Evolutionary conservation across 257 asterid species (phyloP).

Genomic region (Fraxinus americana): DNA sequence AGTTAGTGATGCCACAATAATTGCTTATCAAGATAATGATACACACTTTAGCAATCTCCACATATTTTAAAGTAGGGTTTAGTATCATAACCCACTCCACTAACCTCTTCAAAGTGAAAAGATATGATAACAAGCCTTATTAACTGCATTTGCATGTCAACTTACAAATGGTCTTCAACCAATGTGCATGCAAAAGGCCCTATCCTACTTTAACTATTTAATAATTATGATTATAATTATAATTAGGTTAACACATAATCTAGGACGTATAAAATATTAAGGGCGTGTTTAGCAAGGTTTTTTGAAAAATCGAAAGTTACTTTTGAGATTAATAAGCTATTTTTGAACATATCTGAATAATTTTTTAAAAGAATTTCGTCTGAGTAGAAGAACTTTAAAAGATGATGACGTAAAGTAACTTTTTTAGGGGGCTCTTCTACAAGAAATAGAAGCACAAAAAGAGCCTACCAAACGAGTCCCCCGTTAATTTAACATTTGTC

Average conservation of each 20-base stretch:
- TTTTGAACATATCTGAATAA: too few relatives aligned
- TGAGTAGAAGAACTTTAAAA: too few relatives aligned
- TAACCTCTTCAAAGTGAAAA: slow-evolving; percentile 21
- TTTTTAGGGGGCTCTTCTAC: too few relatives aligned
- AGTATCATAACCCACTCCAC: slow-evolving; percentile 26
- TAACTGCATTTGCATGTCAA: slow-evolving; percentile 20
- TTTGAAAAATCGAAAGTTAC: too few relatives aligned
- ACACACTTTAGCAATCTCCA: neutral
- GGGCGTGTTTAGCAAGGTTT: too few relatives aligned
- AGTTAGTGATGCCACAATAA: slow-evolving; percentile 1
- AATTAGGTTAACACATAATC: neutral
- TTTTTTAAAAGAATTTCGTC: too few relatives aligned
- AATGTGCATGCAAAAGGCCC: slow-evolving; percentile 31
- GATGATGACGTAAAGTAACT: too few relatives aligned
- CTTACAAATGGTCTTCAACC: slow-evolving; percentile 30
- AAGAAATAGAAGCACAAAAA: too few relatives aligned
- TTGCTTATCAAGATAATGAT: slow-evolving; percentile 22
- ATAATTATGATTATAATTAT: neutral
- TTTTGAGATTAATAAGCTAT: too few relatives aligned
- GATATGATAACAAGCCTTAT: neutral
- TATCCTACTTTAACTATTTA: slow-evolving; percentile 7
- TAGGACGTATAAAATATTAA: neutral
- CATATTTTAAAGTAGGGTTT: slow-evolving; percentile 25
- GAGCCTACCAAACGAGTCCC: neutral
- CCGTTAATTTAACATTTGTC: neutral